Evolutionary conservation across 2,329 filamentous ascomycete species (phyloP).

Genomic region (Ceratocystis huliohia): DNA sequence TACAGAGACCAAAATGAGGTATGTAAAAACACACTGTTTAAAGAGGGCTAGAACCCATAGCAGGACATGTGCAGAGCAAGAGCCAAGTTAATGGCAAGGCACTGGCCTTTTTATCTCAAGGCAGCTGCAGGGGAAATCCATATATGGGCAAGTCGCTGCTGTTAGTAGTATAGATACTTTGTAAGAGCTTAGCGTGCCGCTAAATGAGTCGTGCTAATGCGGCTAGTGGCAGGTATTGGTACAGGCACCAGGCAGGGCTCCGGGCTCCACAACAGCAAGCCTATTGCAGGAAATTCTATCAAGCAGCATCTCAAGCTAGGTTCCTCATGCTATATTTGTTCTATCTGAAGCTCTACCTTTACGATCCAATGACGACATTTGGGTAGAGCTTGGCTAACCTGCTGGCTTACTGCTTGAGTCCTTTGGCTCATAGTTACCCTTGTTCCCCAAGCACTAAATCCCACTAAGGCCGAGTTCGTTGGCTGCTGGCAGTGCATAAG

Average conservation of each 20-base stretch:
- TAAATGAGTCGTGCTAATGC: background rate
- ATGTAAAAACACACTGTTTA: background rate
- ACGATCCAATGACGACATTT: background rate
- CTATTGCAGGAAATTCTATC: background rate
- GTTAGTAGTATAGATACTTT: constrained; percentile 1
- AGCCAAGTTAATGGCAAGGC: background rate
- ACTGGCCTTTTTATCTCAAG: background rate
- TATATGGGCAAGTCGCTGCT: background rate
- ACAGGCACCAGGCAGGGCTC: background rate
- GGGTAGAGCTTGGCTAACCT: background rate
- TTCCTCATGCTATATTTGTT: background rate
- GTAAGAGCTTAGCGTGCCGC: background rate
- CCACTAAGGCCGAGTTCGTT: background rate
- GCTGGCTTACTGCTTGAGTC: background rate
- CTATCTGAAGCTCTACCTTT: background rate
- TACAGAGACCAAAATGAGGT: background rate
- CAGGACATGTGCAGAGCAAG: background rate
- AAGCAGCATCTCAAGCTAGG: background rate
- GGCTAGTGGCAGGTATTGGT: constrained; percentile 4
- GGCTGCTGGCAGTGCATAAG: background rate
- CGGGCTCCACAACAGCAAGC: background rate
- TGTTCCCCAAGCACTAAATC: background rate
- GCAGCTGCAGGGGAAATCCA: constrained; percentile 6
- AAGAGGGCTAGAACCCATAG: constrained; percentile 1
- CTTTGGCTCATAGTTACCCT: background rate